phyloP scores from a whole-genome alignment of 768 basidiomycete genomes.

The Boletales sp. region DNA sequence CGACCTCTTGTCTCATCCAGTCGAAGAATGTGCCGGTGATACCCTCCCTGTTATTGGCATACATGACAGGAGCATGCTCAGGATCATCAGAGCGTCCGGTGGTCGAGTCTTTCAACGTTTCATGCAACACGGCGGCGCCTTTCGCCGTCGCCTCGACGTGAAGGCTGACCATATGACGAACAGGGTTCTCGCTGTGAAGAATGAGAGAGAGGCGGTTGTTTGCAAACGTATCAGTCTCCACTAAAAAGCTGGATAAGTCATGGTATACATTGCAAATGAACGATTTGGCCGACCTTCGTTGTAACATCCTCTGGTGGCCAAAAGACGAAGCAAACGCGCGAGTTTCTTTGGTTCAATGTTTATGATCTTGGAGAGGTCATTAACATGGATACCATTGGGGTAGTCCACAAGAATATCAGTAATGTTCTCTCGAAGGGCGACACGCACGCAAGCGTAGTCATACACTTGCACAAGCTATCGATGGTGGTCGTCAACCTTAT shows the following conservation, averaged over 20 bases:
- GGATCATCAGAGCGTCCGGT: slow-evolving; percentile 18
- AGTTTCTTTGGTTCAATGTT: slow-evolving; percentile 27
- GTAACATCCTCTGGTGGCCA: slow-evolving; percentile 29
- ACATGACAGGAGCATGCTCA: slow-evolving; percentile 20
- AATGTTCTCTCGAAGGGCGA: slow-evolving; percentile 26
- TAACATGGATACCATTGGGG: slow-evolving; percentile 30
- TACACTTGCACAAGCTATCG: slow-evolving; percentile 24
- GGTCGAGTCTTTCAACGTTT: slow-evolving; percentile 24
- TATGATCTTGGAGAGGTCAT: slow-evolving; percentile 22
- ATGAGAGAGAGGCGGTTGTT: slow-evolving; percentile 33
- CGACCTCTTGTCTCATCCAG: slow-evolving; percentile 21
- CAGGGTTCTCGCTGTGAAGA: slow-evolving; percentile 22
- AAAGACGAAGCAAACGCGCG: slow-evolving; percentile 26
- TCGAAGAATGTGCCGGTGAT: slow-evolving; percentile 23
- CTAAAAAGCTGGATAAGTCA: slow-evolving; percentile 10
- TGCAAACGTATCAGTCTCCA: slow-evolving; percentile 28
- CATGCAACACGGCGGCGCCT: slow-evolving; percentile 15
- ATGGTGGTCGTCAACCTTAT: not conserved
- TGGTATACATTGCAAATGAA: not conserved
- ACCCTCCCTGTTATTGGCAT: slow-evolving; percentile 14
- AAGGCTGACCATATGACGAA: slow-evolving; percentile 15
- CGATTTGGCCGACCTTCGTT: slow-evolving; percentile 26
- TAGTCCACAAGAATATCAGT: slow-evolving; percentile 25
- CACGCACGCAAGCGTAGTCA: slow-evolving; percentile 28
- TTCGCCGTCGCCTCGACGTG: slow-evolving; percentile 15